A percentile compares a stretch with the other conserved stretches of the same genome.
Evolutionary conservation across 169 alveolate genomes (phyloP).

Genomic region (Eimeria maxima): DNA sequence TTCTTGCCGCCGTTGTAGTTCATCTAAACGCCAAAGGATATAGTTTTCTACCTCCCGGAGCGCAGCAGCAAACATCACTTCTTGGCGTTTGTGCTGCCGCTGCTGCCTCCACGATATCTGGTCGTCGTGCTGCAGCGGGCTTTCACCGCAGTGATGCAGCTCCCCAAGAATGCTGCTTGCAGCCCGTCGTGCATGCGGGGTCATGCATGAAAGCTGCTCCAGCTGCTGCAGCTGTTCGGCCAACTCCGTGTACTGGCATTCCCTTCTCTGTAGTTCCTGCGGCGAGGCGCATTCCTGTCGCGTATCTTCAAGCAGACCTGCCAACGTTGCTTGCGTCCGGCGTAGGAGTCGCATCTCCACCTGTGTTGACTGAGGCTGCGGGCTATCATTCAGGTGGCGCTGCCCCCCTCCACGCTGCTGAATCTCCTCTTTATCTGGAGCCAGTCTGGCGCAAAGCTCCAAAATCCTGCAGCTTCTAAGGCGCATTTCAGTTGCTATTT

Average conservation of each 20-base stretch:
- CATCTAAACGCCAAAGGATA: background rate
- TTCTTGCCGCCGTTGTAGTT: background rate
- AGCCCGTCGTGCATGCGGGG: conserved; percentile 11
- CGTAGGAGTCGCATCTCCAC: conserved; percentile 13
- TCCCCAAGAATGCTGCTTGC: background rate
- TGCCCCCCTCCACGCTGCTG: background rate
- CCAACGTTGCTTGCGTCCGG: background rate
- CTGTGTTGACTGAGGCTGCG: background rate
- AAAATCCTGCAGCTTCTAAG: conserved; percentile 7
- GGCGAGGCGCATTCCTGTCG: background rate
- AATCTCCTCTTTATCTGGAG: background rate
- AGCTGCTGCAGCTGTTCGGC: conserved; percentile 35
- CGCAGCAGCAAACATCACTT: conserved; percentile 47
- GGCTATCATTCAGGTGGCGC: background rate
- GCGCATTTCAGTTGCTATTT: conserved; percentile 3
- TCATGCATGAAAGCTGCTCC: background rate
- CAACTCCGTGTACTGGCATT: background rate
- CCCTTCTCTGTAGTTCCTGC: background rate
- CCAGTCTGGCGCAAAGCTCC: background rate
- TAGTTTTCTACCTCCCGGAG: conserved; percentile 38
- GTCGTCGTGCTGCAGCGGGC: background rate
- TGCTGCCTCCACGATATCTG: conserved; percentile 52
- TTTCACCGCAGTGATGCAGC: background rate
- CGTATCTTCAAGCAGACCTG: conserved; percentile 3
- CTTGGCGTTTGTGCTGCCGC: conserved; percentile 66